Percentiles rank a stretch among this genome's conserved stretches.
phyloP scores from a whole-genome alignment of 176 grass and related monocot species.

The Triticum timopheevii region DNA sequence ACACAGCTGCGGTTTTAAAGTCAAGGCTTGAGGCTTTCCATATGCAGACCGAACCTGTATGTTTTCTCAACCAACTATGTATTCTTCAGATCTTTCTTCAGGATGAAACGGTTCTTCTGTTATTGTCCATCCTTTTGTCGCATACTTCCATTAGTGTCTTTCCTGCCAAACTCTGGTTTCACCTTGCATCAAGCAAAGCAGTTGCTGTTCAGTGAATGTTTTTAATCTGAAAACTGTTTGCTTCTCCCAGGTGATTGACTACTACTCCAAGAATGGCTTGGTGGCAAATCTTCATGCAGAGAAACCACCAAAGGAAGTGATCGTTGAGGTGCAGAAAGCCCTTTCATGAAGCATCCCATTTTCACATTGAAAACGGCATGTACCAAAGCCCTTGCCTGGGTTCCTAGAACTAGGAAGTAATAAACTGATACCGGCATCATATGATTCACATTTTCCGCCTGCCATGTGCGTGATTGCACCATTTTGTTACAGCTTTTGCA shows the following conservation, averaged over 20 bases:
- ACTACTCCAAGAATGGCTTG: constrained; percentile 78
- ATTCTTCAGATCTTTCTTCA: not conserved
- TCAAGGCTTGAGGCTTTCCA: constrained; percentile 99
- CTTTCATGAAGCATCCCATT: constrained; percentile 47
- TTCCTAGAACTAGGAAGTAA: constrained; percentile 22
- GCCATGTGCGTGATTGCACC: not conserved
- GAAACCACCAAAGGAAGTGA: constrained; percentile 81
- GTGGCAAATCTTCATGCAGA: constrained; percentile 76
- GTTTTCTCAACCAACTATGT: constrained; percentile 19
- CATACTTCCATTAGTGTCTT: not conserved
- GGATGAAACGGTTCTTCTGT: not conserved
- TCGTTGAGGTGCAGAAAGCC: constrained; percentile 64
- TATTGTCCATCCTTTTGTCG: not conserved
- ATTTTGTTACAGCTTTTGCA: constrained; percentile 39
- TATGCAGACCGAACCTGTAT: constrained; percentile 91
- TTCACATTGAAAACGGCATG: constrained; percentile 31
- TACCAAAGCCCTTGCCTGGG: constrained; percentile 28
- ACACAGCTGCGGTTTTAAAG: constrained; percentile 86
- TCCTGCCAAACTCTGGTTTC: not conserved
- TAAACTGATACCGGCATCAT: constrained; percentile 33
- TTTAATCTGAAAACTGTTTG: constrained; percentile 19
- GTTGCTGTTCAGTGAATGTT: not conserved
- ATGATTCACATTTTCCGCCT: constrained; percentile 28
- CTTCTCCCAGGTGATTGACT: constrained; percentile 70
- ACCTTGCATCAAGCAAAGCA: not conserved